Base-by-base conservation (phyloP, 2,329 filamentous ascomycete genomes). In the Tolypocladium guangdongense region DNA sequence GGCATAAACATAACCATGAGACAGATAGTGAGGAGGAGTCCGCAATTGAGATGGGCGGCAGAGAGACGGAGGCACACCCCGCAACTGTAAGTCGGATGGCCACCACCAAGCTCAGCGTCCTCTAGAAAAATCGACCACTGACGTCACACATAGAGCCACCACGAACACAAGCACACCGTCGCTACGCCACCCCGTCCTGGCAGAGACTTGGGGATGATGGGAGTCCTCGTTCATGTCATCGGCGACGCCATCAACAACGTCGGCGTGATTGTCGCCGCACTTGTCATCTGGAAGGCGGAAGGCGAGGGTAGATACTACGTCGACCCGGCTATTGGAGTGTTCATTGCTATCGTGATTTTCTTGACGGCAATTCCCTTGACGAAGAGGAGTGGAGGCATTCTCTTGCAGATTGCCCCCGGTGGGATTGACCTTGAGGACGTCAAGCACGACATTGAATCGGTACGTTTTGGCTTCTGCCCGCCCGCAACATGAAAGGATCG, bases 161-260 rank as follows among this genome's bases (percentile, higher is more conserved):
- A 72, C 24, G 68, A 74, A n/a, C 78, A 82, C 60, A 74, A 73
- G 3, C 79, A 81, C 58, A 66, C 65, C 18, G 57, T 62, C 8
- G 53, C 64, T 20, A 60, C 62, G 22, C 55, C 64, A 11, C 60
- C 66, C 51, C 55, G 59, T 16, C 71, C 69, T 0, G 72, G 72
- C 1, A 74, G 74, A 54, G 83, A 90, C 62, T 72, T 90, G n/a
- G 85, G 83, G 12, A 84, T 88, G 74, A 70, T 87, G 56, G 86
- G 83, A 1, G 85, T 88, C 1, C 63, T 90, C 12, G 68, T 88
- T 16, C 87, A 91, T 61, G 78, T 90, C 30, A 62, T 87, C 3
- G 83, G 86, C 35, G 87, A 91, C 61, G 84, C 85, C 6, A 74
- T 86, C 57, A 90, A 90, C 69, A 91, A 91, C 60, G 66, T 90